Conservation (phyloP, 75 land plant species). For the Cryptomeria japonica region DNA sequence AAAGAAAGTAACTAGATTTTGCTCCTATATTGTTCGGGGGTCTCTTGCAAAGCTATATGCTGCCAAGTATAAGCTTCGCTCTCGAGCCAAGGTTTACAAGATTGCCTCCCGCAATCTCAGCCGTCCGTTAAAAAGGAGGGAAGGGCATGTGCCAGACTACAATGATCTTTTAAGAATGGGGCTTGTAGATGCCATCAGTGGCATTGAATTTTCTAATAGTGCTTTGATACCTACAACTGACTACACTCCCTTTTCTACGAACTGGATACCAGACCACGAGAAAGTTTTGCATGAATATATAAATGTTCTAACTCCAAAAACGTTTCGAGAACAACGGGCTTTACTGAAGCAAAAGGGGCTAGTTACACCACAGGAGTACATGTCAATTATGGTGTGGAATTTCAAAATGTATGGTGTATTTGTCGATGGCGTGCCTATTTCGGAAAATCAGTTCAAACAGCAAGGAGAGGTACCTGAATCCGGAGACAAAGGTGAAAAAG, state of each 20-base stretch:
- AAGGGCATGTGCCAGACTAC: conserved; percentile 50
- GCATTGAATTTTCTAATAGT: conserved; percentile 56
- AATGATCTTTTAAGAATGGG: conserved; percentile 72
- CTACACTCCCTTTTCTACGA: conserved; percentile 58
- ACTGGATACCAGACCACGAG: conserved; percentile 74
- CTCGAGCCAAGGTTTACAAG: conserved; percentile 73
- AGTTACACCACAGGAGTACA: conserved; percentile 53
- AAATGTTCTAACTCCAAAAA: conserved; percentile 49
- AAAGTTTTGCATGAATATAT: conserved; percentile 52
- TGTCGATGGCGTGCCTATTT: background rate
- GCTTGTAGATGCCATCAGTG: conserved; percentile 64
- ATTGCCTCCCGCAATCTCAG: conserved; percentile 74
- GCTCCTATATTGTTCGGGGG: conserved; percentile 66
- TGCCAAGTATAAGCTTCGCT: conserved; percentile 72
- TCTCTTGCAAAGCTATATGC: conserved; percentile 80
- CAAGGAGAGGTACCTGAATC: background rate
- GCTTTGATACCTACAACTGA: conserved; percentile 58
- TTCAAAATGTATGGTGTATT: conserved; percentile 47
- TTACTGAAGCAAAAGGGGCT: conserved; percentile 41
- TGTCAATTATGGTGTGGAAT: conserved; percentile 58
- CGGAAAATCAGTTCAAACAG: conserved; percentile 4
- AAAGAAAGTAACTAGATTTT: conserved; percentile 68
- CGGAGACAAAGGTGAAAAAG: background rate
- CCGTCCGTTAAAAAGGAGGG: conserved; percentile 48
- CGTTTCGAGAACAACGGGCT: conserved; percentile 43